Evolutionary conservation across 225 moss, liverwort and hornwort species (phyloP).

Genomic region (Lunularia cruciata): DNA sequence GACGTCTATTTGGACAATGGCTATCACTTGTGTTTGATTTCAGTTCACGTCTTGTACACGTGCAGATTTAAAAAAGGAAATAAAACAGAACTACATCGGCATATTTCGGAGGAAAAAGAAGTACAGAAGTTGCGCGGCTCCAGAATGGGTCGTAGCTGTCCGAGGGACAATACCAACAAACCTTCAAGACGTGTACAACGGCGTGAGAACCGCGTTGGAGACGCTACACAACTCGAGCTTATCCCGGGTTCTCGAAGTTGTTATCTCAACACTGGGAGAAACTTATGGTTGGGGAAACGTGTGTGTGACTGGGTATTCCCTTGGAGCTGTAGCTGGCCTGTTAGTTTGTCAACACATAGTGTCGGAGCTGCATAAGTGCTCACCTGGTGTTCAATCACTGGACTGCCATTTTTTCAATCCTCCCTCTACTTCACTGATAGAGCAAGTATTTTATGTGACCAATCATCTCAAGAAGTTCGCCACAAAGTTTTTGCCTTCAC

Average conservation of each 20-base stretch:
- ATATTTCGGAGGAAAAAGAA: background rate
- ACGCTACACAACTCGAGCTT: background rate
- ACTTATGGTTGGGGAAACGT: background rate
- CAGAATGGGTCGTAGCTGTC: background rate
- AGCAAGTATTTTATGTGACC: too few relatives aligned
- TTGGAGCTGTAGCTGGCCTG: background rate
- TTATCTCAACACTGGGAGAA: background rate
- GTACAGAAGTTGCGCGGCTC: background rate
- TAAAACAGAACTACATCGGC: background rate
- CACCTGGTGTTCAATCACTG: background rate
- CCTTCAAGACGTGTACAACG: background rate
- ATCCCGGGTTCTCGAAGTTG: background rate
- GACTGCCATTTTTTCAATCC: slow-evolving; percentile 5
- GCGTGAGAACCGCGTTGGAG: background rate
- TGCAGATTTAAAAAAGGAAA: background rate
- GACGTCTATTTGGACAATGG: too few relatives aligned
- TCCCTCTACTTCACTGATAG: background rate
- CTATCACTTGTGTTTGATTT: too few relatives aligned
- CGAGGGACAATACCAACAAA: background rate
- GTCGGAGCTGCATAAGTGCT: too few relatives aligned
- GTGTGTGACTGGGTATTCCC: background rate
- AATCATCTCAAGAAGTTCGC: too few relatives aligned
- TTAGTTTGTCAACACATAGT: background rate
- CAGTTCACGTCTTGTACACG: too few relatives aligned
- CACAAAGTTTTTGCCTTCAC: too few relatives aligned